phyloP scores from a whole-genome alignment of 2,329 filamentous ascomycete genomes.

The Fusarium poae region DNA sequence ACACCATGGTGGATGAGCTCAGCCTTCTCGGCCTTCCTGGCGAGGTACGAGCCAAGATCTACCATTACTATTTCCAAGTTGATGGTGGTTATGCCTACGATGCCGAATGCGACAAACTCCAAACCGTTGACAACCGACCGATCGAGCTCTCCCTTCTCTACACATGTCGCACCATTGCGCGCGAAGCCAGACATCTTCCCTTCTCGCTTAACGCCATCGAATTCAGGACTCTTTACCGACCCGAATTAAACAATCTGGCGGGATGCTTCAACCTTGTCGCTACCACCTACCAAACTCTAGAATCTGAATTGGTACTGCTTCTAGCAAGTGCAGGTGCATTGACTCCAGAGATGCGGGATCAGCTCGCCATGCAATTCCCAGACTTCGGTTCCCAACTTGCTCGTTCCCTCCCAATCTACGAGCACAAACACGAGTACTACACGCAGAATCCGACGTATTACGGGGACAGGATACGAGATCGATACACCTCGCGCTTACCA shows the following conservation, averaged over 20 bases:
- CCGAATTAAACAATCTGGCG: neutral
- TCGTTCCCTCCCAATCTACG: neutral
- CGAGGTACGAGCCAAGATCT: conserved; percentile 18
- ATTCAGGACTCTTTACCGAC: conserved; percentile 14
- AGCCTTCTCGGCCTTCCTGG: neutral
- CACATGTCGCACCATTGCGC: conserved; percentile 23
- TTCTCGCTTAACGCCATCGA: conserved; percentile 1
- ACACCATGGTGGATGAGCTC: neutral
- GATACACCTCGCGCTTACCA: too few relatives aligned
- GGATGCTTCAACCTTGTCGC: neutral
- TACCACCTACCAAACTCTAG: accelerated
- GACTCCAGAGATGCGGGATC: conserved; percentile 5
- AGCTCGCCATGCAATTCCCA: neutral
- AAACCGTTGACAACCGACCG: neutral
- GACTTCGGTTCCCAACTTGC: neutral
- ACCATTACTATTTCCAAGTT: conserved; percentile 6
- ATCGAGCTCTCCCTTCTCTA: conserved; percentile 27
- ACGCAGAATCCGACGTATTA: neutral
- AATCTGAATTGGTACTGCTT: neutral
- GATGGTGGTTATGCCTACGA: conserved; percentile 27
- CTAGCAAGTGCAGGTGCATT: neutral
- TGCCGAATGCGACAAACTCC: conserved; percentile 15
- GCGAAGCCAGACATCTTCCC: neutral
- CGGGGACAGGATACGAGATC: too few relatives aligned
- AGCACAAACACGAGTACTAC: neutral